Evolutionary conservation across 2,329 filamentous ascomycete species (phyloP).

Genomic region (Parastagonospora nodorum): DNA sequence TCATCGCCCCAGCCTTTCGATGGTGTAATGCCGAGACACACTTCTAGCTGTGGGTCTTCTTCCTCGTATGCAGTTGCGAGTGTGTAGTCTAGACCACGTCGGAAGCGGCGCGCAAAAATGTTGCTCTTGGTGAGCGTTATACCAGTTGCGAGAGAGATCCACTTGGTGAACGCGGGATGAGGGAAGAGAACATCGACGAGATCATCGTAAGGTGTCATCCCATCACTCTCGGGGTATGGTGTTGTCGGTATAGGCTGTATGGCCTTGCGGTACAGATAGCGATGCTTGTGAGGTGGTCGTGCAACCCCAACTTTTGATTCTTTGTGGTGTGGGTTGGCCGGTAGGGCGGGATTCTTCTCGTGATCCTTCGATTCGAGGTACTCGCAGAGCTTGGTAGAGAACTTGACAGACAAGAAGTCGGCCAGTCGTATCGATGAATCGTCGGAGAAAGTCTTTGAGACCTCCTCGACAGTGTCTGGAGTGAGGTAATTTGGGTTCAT

Average conservation of each 20-base stretch:
- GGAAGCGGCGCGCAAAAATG: constrained; percentile 83
- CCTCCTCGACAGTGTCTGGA: constrained; percentile 84
- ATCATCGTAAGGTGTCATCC: constrained; percentile 65
- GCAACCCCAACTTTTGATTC: constrained; percentile 64
- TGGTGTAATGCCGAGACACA: constrained; percentile 86
- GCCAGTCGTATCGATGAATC: constrained; percentile 83
- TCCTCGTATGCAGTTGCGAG: constrained; percentile 82
- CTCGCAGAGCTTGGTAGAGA: constrained; percentile 70
- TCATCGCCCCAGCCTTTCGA: constrained; percentile 82
- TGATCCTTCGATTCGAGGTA: constrained; percentile 66
- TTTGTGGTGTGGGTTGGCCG: constrained; percentile 37
- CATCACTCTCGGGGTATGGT: constrained; percentile 38
- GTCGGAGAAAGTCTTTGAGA: constrained; percentile 78
- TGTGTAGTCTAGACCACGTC: constrained; percentile 86
- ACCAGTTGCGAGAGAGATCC: constrained; percentile 83
- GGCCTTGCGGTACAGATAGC: constrained; percentile 79
- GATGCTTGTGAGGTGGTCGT: constrained; percentile 91
- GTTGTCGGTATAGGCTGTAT: constrained; percentile 44
- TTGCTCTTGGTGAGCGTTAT: constrained; percentile 75
- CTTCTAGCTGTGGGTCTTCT: constrained; percentile 76
- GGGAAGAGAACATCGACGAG: constrained; percentile 83
- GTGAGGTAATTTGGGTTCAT: constrained; percentile 89
- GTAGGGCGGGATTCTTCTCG: constrained; percentile 52
- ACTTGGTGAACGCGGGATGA: constrained; percentile 83
- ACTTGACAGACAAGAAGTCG: constrained; percentile 78